Conservation (phyloP, 2,329 filamentous ascomycete genomes). For the Apiospora phragmitis region DNA sequence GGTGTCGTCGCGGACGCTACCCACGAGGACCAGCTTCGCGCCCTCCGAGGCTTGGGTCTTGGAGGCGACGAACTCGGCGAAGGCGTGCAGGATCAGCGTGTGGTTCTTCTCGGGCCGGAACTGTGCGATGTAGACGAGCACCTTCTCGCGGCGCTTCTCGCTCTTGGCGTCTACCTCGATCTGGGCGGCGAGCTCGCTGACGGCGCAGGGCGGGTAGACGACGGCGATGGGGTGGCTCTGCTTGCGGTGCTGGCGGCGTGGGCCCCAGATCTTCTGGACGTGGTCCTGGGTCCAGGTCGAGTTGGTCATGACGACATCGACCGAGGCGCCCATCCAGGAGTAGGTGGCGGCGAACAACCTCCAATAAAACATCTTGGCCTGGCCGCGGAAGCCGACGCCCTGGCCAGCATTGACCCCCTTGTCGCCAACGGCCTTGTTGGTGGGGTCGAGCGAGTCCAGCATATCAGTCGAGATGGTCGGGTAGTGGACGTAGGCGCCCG, state of each 20-base stretch:
- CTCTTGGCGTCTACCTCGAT: constrained; percentile 70
- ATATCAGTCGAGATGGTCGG: constrained; percentile 98
- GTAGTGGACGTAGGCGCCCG: constrained; percentile 94
- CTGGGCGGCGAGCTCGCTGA: constrained; percentile 75
- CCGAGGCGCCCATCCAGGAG: constrained; percentile 75
- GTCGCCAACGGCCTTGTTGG: constrained; percentile 53
- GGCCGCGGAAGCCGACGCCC: constrained; percentile 70
- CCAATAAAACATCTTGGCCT: constrained; percentile 82
- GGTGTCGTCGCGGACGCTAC: constrained; percentile 83
- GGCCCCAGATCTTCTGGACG: constrained; percentile 78
- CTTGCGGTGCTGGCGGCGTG: constrained; percentile 45
- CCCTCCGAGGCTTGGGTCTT: constrained; percentile 49
- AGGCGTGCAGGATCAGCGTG: constrained; percentile 79
- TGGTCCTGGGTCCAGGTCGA: constrained; percentile 91
- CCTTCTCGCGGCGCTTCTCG: constrained; percentile 68
- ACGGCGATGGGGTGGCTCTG: constrained; percentile 63
- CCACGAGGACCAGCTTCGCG: constrained; percentile 78
- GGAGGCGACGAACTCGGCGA: constrained; percentile 70
- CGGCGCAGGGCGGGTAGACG: constrained; percentile 90
- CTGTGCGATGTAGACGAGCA: constrained; percentile 91
- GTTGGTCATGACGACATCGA: constrained; percentile 97
- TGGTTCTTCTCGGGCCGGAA: constrained; percentile 99
- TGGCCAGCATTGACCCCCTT: constrained; percentile 83
- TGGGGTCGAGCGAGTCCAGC: constrained; percentile 77
- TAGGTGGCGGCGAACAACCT: constrained; percentile 80